Evolutionary conservation across 257 asterid species (phyloP).

Genomic region (Buddleja alternifolia): DNA sequence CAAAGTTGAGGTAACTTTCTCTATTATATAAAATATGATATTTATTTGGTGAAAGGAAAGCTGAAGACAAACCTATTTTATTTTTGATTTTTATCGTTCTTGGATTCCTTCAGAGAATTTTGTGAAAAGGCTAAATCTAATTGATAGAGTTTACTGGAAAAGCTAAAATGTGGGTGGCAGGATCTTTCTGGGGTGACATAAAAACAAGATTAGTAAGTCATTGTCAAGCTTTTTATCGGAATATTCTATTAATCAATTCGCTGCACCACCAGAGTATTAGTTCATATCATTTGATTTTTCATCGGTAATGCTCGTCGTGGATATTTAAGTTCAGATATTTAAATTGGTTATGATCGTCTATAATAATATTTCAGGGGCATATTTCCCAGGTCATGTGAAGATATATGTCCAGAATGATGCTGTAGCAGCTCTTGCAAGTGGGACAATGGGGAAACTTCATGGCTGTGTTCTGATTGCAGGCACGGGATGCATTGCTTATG

Average conservation of each 20-base stretch:
- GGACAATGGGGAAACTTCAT: constrained; percentile 92
- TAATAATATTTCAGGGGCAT: constrained; percentile 53
- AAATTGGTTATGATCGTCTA: constrained; percentile 29
- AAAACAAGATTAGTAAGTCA: background rate
- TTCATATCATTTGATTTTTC: background rate
- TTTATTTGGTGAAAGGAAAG: background rate
- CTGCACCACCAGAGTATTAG: too few species aligned
- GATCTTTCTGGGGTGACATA: background rate
- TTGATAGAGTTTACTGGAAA: constrained; percentile 1
- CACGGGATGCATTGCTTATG: constrained; percentile 95
- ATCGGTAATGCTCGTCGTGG: constrained; percentile 14
- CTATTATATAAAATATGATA: background rate
- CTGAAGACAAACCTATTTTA: background rate
- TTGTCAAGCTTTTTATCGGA: background rate
- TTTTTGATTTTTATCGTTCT: background rate
- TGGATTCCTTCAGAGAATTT: background rate
- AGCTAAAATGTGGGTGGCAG: background rate
- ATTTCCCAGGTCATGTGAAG: constrained; percentile 67
- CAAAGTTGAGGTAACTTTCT: background rate
- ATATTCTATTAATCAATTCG: too few species aligned
- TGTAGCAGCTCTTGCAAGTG: constrained; percentile 98
- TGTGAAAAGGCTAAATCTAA: constrained; percentile 19
- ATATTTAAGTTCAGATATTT: constrained; percentile 7
- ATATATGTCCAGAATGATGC: constrained; percentile 88
- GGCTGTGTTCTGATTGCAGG: constrained; percentile 97